Base-by-base conservation (phyloP, 1,139 yeast species). In the Pichia sorboxylosa region DNA sequence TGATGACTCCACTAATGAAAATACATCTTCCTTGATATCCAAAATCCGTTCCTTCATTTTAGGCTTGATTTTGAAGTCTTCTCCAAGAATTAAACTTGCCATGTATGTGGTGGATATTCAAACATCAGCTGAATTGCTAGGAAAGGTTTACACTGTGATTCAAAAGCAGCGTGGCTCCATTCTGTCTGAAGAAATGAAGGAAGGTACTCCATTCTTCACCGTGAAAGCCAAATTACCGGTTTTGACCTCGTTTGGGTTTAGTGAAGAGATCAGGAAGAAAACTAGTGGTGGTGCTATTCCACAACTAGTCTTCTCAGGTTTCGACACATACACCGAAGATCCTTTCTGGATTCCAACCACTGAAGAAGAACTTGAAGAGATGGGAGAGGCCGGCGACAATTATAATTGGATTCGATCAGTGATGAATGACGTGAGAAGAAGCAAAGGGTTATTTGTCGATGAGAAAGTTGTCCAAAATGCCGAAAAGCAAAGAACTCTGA, bases 321-420 rank as follows among this genome's bases (percentile, higher is more conserved):
- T 70, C 54, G 93, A 85, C 47, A 62, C 77, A 42, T 69, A 87
- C 32, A 94, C 84, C 41, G 72, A 81, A 44, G 97, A 92, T 60
- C 99, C 99, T 26, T 92, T 80, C 64, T 92, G 99, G 99, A 94
- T 90, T 10, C 98, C 99, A n/a, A 83, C 90, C 6, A 92, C 98
- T 0, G 96, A 83, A 47, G 97, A 85, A 54, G 98, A 92, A 52
- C 59, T 90, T 31, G 98, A 90, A 52, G 94, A 85, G 39, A 62
- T 83, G 30, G 99, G 98, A 19, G 95, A 84, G 43, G 69, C 73
- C 45, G 95, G 96, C 0, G 98, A 92, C 48, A 70, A 83, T 47
- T 97, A 85, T 48, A 90, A 90, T 50, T 64, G 85, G 38, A 97
- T 96, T 0, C 69, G 93, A 52, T 64, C 67, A 47, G 90, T 90